Evolutionary conservation across 257 asterid species (phyloP).

Genomic region (Orobanche coerulescens): DNA sequence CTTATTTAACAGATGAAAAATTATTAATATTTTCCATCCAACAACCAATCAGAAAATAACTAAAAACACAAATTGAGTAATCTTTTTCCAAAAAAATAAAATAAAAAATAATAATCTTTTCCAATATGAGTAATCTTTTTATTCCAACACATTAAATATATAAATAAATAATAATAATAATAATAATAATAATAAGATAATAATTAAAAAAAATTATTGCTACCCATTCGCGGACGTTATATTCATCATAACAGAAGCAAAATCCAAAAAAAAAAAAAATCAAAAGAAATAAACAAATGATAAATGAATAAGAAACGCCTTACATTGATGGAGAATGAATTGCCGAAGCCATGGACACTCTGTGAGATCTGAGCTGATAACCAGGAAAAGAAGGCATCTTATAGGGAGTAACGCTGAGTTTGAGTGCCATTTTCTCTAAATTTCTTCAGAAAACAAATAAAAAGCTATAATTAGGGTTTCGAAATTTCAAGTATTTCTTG

Average conservation of each 20-base stretch:
- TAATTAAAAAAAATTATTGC: background rate
- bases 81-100: background rate
- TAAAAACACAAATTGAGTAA: constrained; percentile 1
- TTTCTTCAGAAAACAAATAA: background rate
- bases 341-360: constrained; percentile 44
- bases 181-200: no score
- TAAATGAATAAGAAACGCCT: constrained; percentile 11
- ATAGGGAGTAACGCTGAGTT: constrained; percentile 25
- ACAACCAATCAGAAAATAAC: background rate
- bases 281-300: background rate
- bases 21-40: background rate
- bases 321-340: constrained; percentile 36
- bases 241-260: background rate
- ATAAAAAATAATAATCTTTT: background rate
- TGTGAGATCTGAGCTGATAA: constrained; percentile 38
- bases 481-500: background rate
- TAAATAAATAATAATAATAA: no score
- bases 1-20: background rate
- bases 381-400: constrained; percentile 33
- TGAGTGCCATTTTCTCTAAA: constrained; percentile 35
- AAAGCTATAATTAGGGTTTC: background rate
- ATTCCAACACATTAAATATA: no score
- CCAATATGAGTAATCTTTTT: no score
- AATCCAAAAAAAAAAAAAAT: background rate
- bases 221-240: constrained; percentile 1